Evolutionary conservation across 768 basidiomycete species (phyloP), one percentile per base, ranked within the genome.

Genomic region (Psilocybe sp.): DNA sequence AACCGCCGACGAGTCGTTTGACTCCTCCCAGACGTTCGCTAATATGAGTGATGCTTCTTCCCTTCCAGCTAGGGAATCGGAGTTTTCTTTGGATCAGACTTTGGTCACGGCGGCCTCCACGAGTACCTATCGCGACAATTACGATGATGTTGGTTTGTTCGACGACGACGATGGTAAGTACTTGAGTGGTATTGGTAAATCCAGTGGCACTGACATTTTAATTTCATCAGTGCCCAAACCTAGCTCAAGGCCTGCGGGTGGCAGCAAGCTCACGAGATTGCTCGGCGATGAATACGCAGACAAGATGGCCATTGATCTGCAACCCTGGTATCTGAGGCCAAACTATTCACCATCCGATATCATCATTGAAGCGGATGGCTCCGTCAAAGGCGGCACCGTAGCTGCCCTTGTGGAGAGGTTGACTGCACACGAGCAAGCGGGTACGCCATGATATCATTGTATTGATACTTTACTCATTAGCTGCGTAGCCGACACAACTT

Each of bases 391-490:
- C 23, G 97, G 94, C 3, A 93, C 94, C 0, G 76, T 95, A 1
- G 70, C 80, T 15, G 92, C 93, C 2, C 72, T 98, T 10, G 86
- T 98, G 1, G 93, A 94, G 62, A 83, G 91, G 9, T 71, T 98
- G 44, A 98, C 97, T 2, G 84, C 89, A 13, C 96, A 99, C 61
- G 92, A 95, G 54, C 81, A 85, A 59, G 82, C 83, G 47, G 90
- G 93, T 92, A 57, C 61, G 84, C 64, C n/a, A 32, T 39, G 33
- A 10, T 7, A 18, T 33, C 10, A 20, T 46, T 28, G 36, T 32
- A 10, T 14, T 36, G 42, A 16, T 34, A 45, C 54, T 16, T 39
- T 31, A 18, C 6, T 42, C 14, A n/a, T 49, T 43, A 43, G 31
- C 14, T 15, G 19, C 48, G 46, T 50, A 58, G 35, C 44, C 88